Percentiles rank a stretch among this genome's conserved stretches.
Conservation (phyloP, 441 rosid genomes). For the Adansonia madagascariensis region DNA sequence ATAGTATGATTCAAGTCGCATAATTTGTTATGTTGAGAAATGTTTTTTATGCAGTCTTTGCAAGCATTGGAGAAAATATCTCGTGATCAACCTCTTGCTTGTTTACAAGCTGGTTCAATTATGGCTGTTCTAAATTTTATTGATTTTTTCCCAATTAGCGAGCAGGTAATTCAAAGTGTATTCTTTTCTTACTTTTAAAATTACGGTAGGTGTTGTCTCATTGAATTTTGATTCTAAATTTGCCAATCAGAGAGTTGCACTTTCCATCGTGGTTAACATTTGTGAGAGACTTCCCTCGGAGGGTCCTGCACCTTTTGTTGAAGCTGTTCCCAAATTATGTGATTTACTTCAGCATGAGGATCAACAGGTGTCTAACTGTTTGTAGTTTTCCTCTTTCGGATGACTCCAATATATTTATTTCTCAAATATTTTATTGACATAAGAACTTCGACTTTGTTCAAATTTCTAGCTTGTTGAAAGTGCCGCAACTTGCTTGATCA, state of each 20-base stretch:
- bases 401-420: constrained; percentile 2
- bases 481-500: constrained; percentile 81
- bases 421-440: constrained; percentile 24
- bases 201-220: background rate
- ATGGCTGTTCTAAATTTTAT: constrained; percentile 81
- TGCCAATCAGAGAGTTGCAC: constrained; percentile 78
- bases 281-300: constrained; percentile 87
- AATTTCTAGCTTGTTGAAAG: constrained; percentile 84
- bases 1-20: background rate
- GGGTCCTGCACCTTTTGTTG: constrained; percentile 59
- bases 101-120: constrained; percentile 90
- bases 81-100: constrained; percentile 81
- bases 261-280: constrained; percentile 88
- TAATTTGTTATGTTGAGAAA: constrained; percentile 6
- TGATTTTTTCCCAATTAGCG: constrained; percentile 88
- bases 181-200: constrained; percentile 1
- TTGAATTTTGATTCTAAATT: constrained; percentile 13
- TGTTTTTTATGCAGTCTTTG: constrained; percentile 55
- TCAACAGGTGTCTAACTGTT: constrained; percentile 60
- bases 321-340: constrained; percentile 89
- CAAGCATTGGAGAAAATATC: constrained; percentile 99
- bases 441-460: constrained; percentile 26
- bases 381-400: constrained; percentile 27
- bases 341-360: constrained; percentile 92
- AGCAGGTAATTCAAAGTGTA: constrained; percentile 61